Base-by-base conservation (phyloP, 148 eudicot genomes). In the Camellia sinensis region DNA sequence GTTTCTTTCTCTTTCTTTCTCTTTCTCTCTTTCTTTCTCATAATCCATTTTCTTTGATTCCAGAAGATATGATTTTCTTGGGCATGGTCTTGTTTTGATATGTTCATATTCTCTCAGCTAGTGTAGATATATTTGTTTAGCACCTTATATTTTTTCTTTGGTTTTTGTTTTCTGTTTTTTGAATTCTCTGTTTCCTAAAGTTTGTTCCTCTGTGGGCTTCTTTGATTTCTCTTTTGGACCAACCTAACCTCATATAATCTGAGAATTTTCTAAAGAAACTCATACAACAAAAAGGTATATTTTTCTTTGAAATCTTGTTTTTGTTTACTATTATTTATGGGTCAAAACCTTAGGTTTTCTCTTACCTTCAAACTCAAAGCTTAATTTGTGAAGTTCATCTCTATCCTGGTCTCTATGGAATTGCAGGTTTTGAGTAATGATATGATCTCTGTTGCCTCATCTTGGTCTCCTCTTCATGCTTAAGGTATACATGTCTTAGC, bases 331-430 rank as follows among this genome's bases (percentile, higher is more conserved):
- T 29, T 11, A 29, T 13, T 52, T 72, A 8, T 43, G 21, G 66
- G 79, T 74, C 73, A 56, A 43, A 67, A 54, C 57, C 19, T 19
- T n/a, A 63, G 77, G 71, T 13, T 80, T 80, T 21, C 13, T 48
- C 44, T 9, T 40, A 65, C 13, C 37, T 41, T 67, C 73, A 53
- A 50, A 19, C 53, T 54, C 44, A 54, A 3, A 67, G 15, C 66
- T 74, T 46, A 65, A 29, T 29, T 74, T 73, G 18, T 64, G 72
- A 80, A 46, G 82, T 66, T 73, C 46, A 66, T 52, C 75, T 53
- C 65, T 1, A 53, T 80, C 72, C 74, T 79, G 78, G 73, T 74
- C 65, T 80, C 43, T 66, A 44, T 66, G 48, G 56, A 80, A 80
- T 54, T 74, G 56, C 61, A 53, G 73, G 70, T 65, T 73, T 10